Evolutionary conservation across 495 filamentous ascomycete genomes (phyloP).

Genomic region (Podospora conica): DNA sequence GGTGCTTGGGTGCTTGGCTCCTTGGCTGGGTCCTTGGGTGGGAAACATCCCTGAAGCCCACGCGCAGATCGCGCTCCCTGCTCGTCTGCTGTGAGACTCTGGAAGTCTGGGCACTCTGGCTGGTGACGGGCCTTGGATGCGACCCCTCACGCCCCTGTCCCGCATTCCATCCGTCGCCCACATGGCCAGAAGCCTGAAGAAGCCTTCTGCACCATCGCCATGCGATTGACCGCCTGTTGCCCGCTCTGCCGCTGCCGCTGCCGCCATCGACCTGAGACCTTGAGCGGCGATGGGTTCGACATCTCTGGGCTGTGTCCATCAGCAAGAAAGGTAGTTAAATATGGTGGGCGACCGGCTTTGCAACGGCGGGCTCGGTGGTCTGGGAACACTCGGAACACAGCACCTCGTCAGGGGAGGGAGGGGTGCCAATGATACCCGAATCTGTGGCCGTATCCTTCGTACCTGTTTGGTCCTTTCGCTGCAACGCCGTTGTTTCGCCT

Average conservation of each 20-base stretch:
- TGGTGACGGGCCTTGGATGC: constrained; percentile 9
- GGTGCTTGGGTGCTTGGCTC: constrained; percentile 23
- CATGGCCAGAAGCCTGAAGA: not conserved
- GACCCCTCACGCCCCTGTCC: not conserved
- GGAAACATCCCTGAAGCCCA: constrained; percentile 32
- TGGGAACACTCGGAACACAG: not conserved
- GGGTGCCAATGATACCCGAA: not conserved
- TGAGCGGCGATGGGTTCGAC: not conserved
- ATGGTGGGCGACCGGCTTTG: not conserved
- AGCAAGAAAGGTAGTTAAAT: not conserved
- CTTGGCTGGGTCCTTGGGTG: no score
- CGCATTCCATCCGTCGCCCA: constrained; percentile 3
- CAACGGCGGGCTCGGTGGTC: not conserved
- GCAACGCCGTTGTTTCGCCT: constrained; percentile 12
- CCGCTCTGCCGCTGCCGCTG: not conserved
- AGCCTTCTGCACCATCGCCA: not conserved
- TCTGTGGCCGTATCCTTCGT: not conserved
- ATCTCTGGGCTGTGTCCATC: not conserved
- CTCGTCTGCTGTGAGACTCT: constrained; percentile 14
- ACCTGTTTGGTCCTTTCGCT: not conserved
- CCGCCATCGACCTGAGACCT: not conserved
- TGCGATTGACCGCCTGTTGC: constrained; percentile 10
- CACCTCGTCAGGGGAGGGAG: not conserved
- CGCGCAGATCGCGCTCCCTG: constrained; percentile 28
- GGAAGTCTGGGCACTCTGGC: not conserved